These are phyloP conservation scores for Candida insectorum DNA, from an alignment of 805 yeast genomes.

Conservation along the genomic window DNA sequence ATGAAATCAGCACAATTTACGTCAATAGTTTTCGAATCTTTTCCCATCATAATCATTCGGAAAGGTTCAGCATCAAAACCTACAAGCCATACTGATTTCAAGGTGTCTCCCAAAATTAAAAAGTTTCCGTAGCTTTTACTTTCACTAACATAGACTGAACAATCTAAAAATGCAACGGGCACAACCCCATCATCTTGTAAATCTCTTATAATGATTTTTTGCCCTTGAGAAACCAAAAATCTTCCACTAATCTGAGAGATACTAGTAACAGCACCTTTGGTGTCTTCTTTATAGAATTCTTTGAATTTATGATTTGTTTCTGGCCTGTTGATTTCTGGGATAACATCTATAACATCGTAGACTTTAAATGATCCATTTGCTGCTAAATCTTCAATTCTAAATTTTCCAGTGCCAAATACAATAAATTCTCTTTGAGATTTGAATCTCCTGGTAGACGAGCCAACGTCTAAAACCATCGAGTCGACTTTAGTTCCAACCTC, in stretches of 20 bases:
- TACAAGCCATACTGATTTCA: slow-evolving; percentile 71
- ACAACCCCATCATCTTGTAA: slow-evolving; percentile 84
- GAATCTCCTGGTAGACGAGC: slow-evolving; percentile 37
- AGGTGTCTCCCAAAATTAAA: slow-evolving; percentile 75
- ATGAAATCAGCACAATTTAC: slow-evolving; percentile 75
- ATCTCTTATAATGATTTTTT: slow-evolving; percentile 73
- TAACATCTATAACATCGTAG: slow-evolving; percentile 73
- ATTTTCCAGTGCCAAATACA: slow-evolving; percentile 73
- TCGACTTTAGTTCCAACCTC: slow-evolving; percentile 61
- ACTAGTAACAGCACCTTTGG: slow-evolving; percentile 80
- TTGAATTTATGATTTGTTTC: slow-evolving; percentile 79
- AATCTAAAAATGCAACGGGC: slow-evolving; percentile 91
- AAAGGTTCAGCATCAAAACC: slow-evolving; percentile 97
- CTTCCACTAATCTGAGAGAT: slow-evolving; percentile 80
- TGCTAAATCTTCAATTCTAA: slow-evolving; percentile 76
- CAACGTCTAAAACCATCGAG: slow-evolving; percentile 48
- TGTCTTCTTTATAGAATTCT: slow-evolving; percentile 64
- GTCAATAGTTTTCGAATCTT: slow-evolving; percentile 62
- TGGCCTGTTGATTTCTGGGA: slow-evolving; percentile 85
- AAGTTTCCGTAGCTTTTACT: slow-evolving; percentile 81
- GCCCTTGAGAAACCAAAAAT: slow-evolving; percentile 82
- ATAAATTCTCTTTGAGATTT: slow-evolving; percentile 61
- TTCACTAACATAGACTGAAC: slow-evolving; percentile 75
- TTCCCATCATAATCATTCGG: slow-evolving; percentile 74
- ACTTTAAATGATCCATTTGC: slow-evolving; percentile 76